phyloP scores from a whole-genome alignment of 345 rosid genomes.

The Gynandropsis gynandra region DNA sequence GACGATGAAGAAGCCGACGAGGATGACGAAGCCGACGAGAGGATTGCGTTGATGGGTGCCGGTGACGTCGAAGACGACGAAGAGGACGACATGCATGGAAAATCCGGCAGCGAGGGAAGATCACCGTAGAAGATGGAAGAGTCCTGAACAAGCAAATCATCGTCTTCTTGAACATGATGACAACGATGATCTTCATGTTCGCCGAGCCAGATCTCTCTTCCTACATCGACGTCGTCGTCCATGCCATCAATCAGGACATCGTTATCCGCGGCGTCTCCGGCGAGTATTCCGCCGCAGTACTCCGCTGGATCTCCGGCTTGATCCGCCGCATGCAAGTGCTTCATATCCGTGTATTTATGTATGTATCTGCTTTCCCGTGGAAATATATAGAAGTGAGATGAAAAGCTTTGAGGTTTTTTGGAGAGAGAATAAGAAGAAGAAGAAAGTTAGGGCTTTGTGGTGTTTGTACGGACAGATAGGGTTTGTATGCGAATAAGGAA shows the following conservation, averaged over 20 bases:
- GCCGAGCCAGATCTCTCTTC: conserved; percentile 51
- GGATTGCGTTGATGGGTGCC: conserved; percentile 50
- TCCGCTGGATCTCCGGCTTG: conserved; percentile 24
- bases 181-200: conserved; percentile 36
- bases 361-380: neutral
- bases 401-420: conserved; percentile 7
- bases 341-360: conserved; percentile 19
- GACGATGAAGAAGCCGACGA: conserved; percentile 57
- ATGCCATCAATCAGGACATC: conserved; percentile 26
- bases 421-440: conserved; percentile 10
- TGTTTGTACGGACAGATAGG: conserved; percentile 29
- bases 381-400: conserved; percentile 9
- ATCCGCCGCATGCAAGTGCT: conserved; percentile 25
- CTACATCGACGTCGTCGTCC: conserved; percentile 26
- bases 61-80: conserved; percentile 84
- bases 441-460: conserved; percentile 25
- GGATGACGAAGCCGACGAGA: conserved; percentile 45
- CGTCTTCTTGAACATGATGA: conserved; percentile 38
- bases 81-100: conserved; percentile 97
- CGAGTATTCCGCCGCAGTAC: conserved; percentile 25
- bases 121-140: conserved; percentile 55
- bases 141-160: conserved; percentile 47
- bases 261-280: conserved; percentile 17
- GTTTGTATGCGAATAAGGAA: conserved; percentile 29
- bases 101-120: conserved; percentile 66